Base-by-base conservation (phyloP, 2,329 filamentous ascomycete genomes). In the Aspergillus eucalypticola region DNA sequence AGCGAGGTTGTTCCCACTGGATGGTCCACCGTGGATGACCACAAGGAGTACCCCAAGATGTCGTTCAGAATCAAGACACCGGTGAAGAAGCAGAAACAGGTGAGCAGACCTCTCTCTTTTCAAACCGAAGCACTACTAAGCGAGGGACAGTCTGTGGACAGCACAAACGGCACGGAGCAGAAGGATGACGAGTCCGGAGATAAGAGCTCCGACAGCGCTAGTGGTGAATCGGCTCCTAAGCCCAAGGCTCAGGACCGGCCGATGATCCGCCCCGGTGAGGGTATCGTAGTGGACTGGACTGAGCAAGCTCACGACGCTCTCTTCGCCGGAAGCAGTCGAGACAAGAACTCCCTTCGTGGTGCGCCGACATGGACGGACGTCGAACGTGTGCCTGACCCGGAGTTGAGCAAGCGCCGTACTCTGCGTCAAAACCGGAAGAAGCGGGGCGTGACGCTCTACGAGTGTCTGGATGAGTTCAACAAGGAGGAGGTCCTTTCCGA, bases 401-500 rank as follows among this genome's bases (percentile, higher is more conserved):
- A 87, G 29, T 82, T 97, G 6, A 81, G 85, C 38, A 84, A 82
- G 56, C 87, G 84, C 69, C 85, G 86, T 67, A 82, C 84, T 58
- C 83, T 82, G 56, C 89, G 93, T 39, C 81, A 82, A 52, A 81
- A 80, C 60, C 89, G 92, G 7, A 84, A 83, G 69, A 90, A 89
- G 75, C 83, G 87, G 56, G 95, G 95, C 27, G 88, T 97, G 65
- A 88, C 88, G 0, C 83, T 99, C 4, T 90, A 95, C 21, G 92
- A 97, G 68, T 99, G 95, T 72, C 85, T 99, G 57, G 90, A 93
- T 60, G 95, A 98, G 76, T 98, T 96, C 67, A 91, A 95, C 71
- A 94, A 94, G 73, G 90, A 93, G 61, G 95, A 99, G 76, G 88
- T 96, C 13, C 81, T 99, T 4, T 97, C 94, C 0, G 92, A 97